A percentile compares a stretch with the other conserved stretches of the same genome.
phyloP scores from a whole-genome alignment of 2,329 filamentous ascomycete species.

The Neofusicoccum sp. region DNA sequence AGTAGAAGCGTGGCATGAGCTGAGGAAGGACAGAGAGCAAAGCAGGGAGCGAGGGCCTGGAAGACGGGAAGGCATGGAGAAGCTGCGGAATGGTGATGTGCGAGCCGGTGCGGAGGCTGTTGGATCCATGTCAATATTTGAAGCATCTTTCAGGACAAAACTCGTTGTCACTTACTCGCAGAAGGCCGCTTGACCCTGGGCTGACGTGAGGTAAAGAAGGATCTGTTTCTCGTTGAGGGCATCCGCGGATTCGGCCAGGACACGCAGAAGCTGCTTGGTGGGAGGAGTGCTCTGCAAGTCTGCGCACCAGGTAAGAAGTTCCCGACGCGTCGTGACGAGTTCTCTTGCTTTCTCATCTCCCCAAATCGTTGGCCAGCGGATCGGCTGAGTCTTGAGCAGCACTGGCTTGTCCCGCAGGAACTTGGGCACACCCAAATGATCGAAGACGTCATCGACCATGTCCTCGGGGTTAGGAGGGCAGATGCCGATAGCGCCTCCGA shows the following conservation, averaged over 20 bases:
- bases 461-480: conserved; percentile 81
- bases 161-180: conserved; percentile 62
- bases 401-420: conserved; percentile 84
- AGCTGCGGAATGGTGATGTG: conserved; percentile 84
- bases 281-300: conserved; percentile 93
- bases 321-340: conserved; percentile 85
- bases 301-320: conserved; percentile 93
- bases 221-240: conserved; percentile 87
- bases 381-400: conserved; percentile 73
- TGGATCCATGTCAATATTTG: conserved; percentile 10
- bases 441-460: conserved; percentile 81
- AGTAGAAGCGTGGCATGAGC: conserved; percentile 98
- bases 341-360: conserved; percentile 84
- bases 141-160: neutral
- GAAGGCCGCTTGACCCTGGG: conserved; percentile 88
- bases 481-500: conserved; percentile 92
- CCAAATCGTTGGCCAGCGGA: conserved; percentile 98
- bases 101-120: conserved; percentile 75
- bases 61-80: conserved; percentile 87
- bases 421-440: conserved; percentile 77
- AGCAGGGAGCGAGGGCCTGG: conserved; percentile 81
- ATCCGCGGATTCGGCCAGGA: conserved; percentile 82
- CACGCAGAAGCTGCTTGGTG: conserved; percentile 80
- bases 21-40: conserved; percentile 80
- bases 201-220: conserved; percentile 80